phyloP scores from a whole-genome alignment of 2,329 filamentous ascomycete species.

The Blastomyces gilchristii region DNA sequence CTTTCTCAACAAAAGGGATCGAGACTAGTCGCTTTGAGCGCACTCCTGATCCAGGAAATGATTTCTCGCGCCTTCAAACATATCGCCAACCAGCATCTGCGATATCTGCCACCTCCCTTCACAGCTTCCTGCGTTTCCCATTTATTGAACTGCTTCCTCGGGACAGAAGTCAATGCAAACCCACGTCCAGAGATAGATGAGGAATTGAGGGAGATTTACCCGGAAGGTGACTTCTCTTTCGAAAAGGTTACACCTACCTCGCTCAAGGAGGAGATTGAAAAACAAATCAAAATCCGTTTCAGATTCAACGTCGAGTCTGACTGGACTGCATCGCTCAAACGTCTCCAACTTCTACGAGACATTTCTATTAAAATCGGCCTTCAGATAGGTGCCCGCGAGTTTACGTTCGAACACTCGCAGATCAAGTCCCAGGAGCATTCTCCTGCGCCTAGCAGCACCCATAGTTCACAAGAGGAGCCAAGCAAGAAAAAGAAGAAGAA shows the following conservation, averaged over 20 bases:
- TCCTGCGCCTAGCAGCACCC: conserved; percentile 31
- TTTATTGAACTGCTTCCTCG: conserved; percentile 86
- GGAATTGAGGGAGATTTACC: conserved; percentile 63
- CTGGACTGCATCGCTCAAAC: conserved; percentile 59
- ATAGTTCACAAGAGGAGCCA: conserved; percentile 29
- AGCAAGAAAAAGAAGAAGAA: conserved; percentile 50
- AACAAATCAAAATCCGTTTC: conserved; percentile 64
- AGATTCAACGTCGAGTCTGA: conserved; percentile 59
- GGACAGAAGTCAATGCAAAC: conserved; percentile 61
- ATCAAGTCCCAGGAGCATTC: conserved; percentile 25
- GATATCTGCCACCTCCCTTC: conserved; percentile 67
- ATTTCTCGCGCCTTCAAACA: conserved; percentile 94
- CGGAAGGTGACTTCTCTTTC: conserved; percentile 72
- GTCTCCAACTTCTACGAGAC: conserved; percentile 79
- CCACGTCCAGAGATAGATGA: conserved; percentile 70
- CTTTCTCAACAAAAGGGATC: conserved; percentile 57
- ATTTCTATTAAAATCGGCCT: conserved; percentile 80
- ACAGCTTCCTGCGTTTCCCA: conserved; percentile 73
- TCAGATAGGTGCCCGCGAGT: conserved; percentile 72
- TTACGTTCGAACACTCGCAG: conserved; percentile 50
- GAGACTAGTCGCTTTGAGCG: conserved; percentile 65
- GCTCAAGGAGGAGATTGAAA: conserved; percentile 58
- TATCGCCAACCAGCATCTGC: conserved; percentile 66
- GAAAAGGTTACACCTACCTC: conserved; percentile 64
- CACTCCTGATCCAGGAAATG: conserved; percentile 82